Evolutionary conservation across 306 rosid species (phyloP), one percentile per base, ranked within the genome.

Genomic region (Carpinus viminea): DNA sequence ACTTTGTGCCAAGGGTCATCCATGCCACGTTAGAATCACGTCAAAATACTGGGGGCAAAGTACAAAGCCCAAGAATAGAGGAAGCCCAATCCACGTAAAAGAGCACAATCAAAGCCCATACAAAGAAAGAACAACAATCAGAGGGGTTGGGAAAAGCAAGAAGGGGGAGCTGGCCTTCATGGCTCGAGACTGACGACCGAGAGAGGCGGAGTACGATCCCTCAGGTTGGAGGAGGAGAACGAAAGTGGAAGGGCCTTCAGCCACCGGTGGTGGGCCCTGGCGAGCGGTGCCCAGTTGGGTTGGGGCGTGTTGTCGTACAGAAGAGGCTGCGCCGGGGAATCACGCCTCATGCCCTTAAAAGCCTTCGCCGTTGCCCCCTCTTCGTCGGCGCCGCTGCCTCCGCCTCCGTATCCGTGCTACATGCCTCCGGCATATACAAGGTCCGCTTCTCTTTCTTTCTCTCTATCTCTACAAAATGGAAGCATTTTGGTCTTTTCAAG

Each of bases 341-440:
- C 93, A 1, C 85, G 83, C 47, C 24, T 83, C 79, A 92, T 94
- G 98, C 98, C 98, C 24, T 2, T 92, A 36, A 86, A 87, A 65
- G 97, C 98, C 76, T 92, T 88, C 74, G 85, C 82, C 60, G 92
- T 94, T 64, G 98, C 97, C 20, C 98, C 66, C 97, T 94, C 83
- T 86, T 91, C 82, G 85, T 94, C 65, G 90, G 97, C 36, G 83
- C 86, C 41, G 41, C 4, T 4, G 41, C 41, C 47, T 87, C 96
- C 28, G 88, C 97, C 50, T 70, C 91, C 82, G 7, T 87, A 12
- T 78, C 91, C 12, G 70, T 78, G 76, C 89, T 94, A 74, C 91
- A 85, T 26, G 68, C 88, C 28, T 83, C 86, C 20, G 93, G 90
- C 46, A 85, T 94, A 75, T 87, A 78, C 80, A 81, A 86, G 91